A percentile compares a stretch with the other conserved stretches of the same genome.
Conservation (phyloP, 23 red algal genomes). For the Gracilariopsis chorda region DNA sequence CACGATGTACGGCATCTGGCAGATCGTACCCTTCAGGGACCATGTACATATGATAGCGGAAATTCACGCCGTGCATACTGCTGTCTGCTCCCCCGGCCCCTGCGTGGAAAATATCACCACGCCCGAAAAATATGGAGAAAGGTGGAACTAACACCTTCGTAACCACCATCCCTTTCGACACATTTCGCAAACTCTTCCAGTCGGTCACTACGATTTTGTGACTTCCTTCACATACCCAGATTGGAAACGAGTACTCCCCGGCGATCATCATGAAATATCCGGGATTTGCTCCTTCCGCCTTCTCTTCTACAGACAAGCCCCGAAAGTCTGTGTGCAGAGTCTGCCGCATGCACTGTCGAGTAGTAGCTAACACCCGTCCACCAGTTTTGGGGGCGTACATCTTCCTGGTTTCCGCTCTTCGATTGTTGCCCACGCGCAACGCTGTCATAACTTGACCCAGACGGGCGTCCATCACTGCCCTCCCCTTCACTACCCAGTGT, state of each 20-base stretch:
- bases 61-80: too few relatives aligned
- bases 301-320: background rate
- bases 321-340: background rate
- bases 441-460: too few relatives aligned
- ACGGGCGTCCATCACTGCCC: too few relatives aligned
- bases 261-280: background rate
- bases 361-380: background rate
- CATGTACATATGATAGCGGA: too few relatives aligned
- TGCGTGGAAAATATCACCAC: background rate
- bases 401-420: too few relatives aligned
- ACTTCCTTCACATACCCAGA: background rate
- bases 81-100: too few relatives aligned
- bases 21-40: background rate
- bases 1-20: too few relatives aligned
- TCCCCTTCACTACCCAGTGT: too few relatives aligned
- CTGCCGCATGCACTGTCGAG: background rate
- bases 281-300: background rate
- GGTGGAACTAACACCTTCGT: background rate
- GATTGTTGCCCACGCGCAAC: too few relatives aligned
- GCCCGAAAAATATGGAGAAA: background rate
- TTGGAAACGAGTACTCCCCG: background rate
- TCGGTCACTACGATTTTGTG: too few relatives aligned
- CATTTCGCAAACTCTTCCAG: background rate
- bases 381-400: background rate
- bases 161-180: background rate